A percentile compares a stretch with the other conserved stretches of the same genome.
phyloP scores from a whole-genome alignment of 2,329 filamentous ascomycete species.

The Neobulgaria alba region DNA sequence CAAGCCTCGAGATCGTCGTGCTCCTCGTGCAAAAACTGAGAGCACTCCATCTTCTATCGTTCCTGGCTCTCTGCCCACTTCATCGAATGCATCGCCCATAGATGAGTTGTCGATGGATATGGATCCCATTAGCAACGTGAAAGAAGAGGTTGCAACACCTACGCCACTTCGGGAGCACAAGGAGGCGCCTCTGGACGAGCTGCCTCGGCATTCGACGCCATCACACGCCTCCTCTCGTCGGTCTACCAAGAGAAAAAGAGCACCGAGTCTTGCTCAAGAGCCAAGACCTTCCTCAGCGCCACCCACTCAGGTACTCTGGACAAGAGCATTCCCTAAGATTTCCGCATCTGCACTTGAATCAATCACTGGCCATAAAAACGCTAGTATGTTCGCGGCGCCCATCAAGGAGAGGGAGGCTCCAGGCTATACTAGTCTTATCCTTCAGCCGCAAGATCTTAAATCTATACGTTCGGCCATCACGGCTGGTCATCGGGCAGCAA shows the following conservation, averaged over 20 bases:
- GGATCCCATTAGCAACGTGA: slow-evolving; percentile 37
- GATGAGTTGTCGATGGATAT: slow-evolving; percentile 41
- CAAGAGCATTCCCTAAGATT: slow-evolving; percentile 66
- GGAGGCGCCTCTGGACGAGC: slow-evolving; percentile 47
- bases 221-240: slow-evolving; percentile 22
- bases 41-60: slow-evolving; percentile 22
- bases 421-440: slow-evolving; percentile 65
- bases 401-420: slow-evolving; percentile 69
- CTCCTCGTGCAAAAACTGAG: not conserved
- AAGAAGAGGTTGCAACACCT: slow-evolving; percentile 52
- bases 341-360: slow-evolving; percentile 66
- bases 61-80: slow-evolving; percentile 34
- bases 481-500: slow-evolving; percentile 59
- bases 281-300: slow-evolving; percentile 45
- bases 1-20: not conserved
- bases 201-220: too few species aligned
- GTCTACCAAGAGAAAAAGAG: slow-evolving; percentile 48
- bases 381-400: slow-evolving; percentile 70
- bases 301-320: slow-evolving; percentile 63
- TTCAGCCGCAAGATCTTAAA: slow-evolving; percentile 69
- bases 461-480: slow-evolving; percentile 68
- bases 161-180: slow-evolving; percentile 44
- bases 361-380: slow-evolving; percentile 67
- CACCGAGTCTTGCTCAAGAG: slow-evolving; percentile 29
- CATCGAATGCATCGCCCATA: slow-evolving; percentile 38